Evolutionary conservation across 1,139 yeast species (phyloP).

Genomic region (Suhomyces choctaworum): DNA sequence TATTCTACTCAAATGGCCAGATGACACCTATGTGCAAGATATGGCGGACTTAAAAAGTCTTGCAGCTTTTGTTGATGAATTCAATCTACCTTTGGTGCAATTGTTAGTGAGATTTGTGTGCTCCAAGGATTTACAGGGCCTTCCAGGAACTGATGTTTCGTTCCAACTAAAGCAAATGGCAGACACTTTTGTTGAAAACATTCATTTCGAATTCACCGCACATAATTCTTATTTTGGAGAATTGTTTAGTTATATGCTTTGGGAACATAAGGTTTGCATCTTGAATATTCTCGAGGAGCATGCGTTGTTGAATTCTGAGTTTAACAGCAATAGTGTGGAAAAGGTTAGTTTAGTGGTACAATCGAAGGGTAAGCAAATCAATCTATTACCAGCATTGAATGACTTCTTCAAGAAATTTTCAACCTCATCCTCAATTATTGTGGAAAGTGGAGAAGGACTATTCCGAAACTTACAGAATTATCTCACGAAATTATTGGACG

Average conservation of each 20-base stretch:
- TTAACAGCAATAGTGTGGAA: constrained; percentile 2
- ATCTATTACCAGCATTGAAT: constrained; percentile 32
- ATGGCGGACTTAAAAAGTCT: constrained; percentile 23
- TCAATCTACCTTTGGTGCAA: constrained; percentile 56
- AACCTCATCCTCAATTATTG: constrained; percentile 24
- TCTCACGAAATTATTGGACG: constrained; percentile 16
- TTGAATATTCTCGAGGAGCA: constrained; percentile 31
- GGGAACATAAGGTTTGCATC: constrained; percentile 31
- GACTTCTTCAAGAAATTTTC: constrained; percentile 45
- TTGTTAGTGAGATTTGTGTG: constrained; percentile 33
- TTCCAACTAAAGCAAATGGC: constrained; percentile 30
- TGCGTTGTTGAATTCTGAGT: constrained; percentile 23
- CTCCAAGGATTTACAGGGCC: constrained; percentile 18
- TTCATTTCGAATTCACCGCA: constrained; percentile 40
- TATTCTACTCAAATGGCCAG: constrained; percentile 14
- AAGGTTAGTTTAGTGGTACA: neutral
- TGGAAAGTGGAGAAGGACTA: constrained; percentile 22
- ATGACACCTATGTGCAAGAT: constrained; percentile 12
- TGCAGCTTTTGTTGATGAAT: constrained; percentile 41
- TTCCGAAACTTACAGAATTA: constrained; percentile 20
- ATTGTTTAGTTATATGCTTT: constrained; percentile 33
- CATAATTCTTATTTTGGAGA: constrained; percentile 45
- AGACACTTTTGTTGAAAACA: constrained; percentile 41
- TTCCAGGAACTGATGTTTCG: constrained; percentile 15
- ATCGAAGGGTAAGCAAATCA: constrained; percentile 3